These are phyloP conservation scores for Tephrocybe sp. DNA, from an alignment of 768 basidiomycete genomes.

Conservation along the genomic window DNA sequence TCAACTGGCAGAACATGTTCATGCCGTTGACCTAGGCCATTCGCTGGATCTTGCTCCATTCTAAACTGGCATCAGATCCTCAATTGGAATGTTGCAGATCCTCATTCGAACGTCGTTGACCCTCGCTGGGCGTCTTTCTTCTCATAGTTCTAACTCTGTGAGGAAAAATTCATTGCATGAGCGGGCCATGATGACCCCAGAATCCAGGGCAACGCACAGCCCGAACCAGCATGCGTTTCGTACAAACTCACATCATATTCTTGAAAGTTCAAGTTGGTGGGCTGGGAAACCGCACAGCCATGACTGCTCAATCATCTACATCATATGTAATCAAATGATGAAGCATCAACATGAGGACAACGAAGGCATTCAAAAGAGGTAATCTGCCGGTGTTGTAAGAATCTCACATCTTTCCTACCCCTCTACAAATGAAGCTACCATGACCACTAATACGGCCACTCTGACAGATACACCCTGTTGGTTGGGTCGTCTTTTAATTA, in stretches of 20 bases:
- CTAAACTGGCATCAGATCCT: background rate
- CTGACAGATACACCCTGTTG: conserved; percentile 8
- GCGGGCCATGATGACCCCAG: background rate
- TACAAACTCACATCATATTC: conserved; percentile 11
- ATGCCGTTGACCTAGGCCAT: conserved; percentile 2
- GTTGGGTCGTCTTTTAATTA: conserved; percentile 10
- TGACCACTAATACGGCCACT: background rate
- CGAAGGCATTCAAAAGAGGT: conserved; percentile 8
- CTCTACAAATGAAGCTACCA: background rate
- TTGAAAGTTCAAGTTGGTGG: conserved; percentile 17
- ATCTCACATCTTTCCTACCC: conserved; percentile 4
- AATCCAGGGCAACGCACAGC: conserved; percentile 17
- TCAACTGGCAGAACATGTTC: conserved; percentile 15
- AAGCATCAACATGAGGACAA: conserved; percentile 10
- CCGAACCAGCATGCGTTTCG: conserved; percentile 2
- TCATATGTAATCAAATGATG: conserved; percentile 5
- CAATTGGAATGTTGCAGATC: background rate
- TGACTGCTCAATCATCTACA: conserved; percentile 1
- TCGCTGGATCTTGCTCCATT: conserved; percentile 1
- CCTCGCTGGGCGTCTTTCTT: background rate
- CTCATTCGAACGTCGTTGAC: background rate
- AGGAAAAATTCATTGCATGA: background rate
- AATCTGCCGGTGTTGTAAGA: no score
- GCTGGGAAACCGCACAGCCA: conserved; percentile 22
- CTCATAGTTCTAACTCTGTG: background rate